A percentile compares a stretch with the other conserved stretches of the same genome.
Evolutionary conservation across 768 basidiomycete genomes (phyloP).

Genomic region (Leccinum fibrillosum): DNA sequence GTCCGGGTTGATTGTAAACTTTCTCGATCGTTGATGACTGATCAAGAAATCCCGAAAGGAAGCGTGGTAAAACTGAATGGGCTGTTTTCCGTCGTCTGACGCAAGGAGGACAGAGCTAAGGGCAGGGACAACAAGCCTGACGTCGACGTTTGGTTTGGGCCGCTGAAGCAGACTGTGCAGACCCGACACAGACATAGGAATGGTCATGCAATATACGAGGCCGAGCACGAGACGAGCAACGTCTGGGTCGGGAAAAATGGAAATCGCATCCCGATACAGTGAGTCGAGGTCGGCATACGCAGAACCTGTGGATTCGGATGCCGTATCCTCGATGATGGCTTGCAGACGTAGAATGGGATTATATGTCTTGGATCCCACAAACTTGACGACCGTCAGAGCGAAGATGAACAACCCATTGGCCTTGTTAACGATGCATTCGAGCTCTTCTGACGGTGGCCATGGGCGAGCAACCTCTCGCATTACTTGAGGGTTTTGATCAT

Average conservation of each 20-base stretch:
- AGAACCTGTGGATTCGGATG: background rate
- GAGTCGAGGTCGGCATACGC: conserved; percentile 14
- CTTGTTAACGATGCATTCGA: conserved; percentile 18
- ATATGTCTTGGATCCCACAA: conserved; percentile 18
- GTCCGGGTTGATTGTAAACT: conserved; percentile 5
- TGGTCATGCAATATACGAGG: conserved; percentile 14
- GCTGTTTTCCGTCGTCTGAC: conserved; percentile 11
- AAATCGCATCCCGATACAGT: conserved; percentile 15
- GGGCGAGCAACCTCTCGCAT: conserved; percentile 11
- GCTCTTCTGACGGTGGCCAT: conserved; percentile 23
- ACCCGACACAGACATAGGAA: conserved; percentile 9
- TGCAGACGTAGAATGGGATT: conserved; percentile 15
- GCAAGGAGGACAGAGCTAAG: conserved; percentile 14
- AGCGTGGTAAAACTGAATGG: conserved; percentile 19
- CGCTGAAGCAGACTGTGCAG: conserved; percentile 8
- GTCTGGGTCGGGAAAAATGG: conserved; percentile 14
- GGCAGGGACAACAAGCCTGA: conserved; percentile 15
- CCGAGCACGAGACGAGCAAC: conserved; percentile 16
- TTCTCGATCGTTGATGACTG: conserved; percentile 11
- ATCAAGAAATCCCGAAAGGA: conserved; percentile 10
- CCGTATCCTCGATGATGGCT: conserved; percentile 9
- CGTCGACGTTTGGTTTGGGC: conserved; percentile 15
- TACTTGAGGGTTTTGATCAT: conserved; percentile 6
- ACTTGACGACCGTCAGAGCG: conserved; percentile 26
- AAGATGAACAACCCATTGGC: conserved; percentile 27